Conservation (phyloP, 345 rosid genomes). For the Pugionium cornutum region DNA sequence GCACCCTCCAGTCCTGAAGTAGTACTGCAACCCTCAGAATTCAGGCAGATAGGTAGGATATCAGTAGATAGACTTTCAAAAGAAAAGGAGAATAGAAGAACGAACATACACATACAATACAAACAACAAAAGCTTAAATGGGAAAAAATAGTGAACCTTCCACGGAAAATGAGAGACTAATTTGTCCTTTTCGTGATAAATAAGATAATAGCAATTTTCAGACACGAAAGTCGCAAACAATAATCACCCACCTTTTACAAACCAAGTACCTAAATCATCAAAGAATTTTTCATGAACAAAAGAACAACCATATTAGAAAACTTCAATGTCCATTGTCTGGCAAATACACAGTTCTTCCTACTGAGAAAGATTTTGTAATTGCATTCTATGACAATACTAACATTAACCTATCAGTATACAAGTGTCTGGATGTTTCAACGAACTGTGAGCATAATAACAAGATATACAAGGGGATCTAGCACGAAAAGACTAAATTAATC, state of each 20-base stretch:
- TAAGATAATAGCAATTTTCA: neutral
- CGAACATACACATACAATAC: no score
- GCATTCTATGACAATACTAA: neutral
- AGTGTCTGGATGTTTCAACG: neutral
- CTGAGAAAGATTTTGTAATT: neutral
- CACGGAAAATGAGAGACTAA: neutral
- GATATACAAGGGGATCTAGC: neutral
- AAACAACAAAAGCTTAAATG: neutral
- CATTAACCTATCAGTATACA: neutral
- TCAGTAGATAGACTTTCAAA: slow-evolving; percentile 12
- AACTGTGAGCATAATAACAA: neutral
- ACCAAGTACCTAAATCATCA: slow-evolving; percentile 11
- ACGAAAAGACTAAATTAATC: neutral
- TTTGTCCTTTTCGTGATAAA: neutral
- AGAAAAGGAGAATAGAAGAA: neutral
- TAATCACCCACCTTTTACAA: slow-evolving; percentile 4
- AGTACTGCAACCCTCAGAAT: slow-evolving; percentile 65
- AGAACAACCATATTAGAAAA: slow-evolving; percentile 4
- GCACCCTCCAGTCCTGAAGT: slow-evolving; percentile 94
- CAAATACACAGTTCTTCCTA: neutral
- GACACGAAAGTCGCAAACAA: neutral
- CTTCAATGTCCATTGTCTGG: slow-evolving; percentile 2
- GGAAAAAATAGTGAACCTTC: neutral
- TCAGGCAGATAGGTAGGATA: slow-evolving; percentile 13
- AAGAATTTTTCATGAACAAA: neutral